phyloP scores from a whole-genome alignment of 1,284 basidiomycete species.

The Rhodotorula sp. region DNA sequence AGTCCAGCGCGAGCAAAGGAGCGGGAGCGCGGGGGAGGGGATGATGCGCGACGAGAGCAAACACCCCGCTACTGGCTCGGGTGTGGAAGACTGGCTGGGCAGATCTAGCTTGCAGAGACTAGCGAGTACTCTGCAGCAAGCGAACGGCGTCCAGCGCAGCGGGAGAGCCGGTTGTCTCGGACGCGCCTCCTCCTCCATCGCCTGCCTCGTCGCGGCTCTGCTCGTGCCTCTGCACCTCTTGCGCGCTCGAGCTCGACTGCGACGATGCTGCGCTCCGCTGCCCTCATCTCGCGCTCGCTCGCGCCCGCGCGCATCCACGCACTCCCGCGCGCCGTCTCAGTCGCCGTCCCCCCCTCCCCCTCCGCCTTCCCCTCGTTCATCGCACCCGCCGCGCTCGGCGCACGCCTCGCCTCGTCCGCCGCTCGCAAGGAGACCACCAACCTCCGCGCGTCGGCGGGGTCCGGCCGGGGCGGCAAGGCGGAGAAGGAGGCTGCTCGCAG shows the following conservation, averaged over 20 bases:
- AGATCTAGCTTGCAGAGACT: too few relatives aligned
- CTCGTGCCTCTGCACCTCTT: too few relatives aligned
- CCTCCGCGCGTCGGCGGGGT: conserved; percentile 15
- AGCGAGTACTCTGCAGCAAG: too few relatives aligned
- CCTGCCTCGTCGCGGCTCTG: too few relatives aligned
- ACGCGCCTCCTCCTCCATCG: too few relatives aligned
- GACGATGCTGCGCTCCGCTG: neutral
- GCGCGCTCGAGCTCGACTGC: too few relatives aligned
- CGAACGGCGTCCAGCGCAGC: too few relatives aligned
- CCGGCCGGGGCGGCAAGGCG: conserved; percentile 22
- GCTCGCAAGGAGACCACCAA: neutral
- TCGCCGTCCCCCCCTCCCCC: neutral
- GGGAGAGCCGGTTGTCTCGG: too few relatives aligned
- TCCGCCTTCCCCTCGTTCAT: neutral
- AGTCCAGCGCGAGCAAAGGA: neutral
- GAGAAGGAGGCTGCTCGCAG: conserved; percentile 22
- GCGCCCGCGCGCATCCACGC: neutral
- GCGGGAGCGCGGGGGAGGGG: neutral
- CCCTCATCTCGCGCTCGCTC: neutral
- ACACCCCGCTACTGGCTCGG: too few relatives aligned
- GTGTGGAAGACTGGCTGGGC: too few relatives aligned
- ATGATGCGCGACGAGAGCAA: too few relatives aligned
- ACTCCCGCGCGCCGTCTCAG: neutral
- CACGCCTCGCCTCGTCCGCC: neutral
- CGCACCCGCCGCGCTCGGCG: neutral